phyloP scores from a whole-genome alignment of 73 alveolate genomes.

The Durusdinium trenchii region DNA sequence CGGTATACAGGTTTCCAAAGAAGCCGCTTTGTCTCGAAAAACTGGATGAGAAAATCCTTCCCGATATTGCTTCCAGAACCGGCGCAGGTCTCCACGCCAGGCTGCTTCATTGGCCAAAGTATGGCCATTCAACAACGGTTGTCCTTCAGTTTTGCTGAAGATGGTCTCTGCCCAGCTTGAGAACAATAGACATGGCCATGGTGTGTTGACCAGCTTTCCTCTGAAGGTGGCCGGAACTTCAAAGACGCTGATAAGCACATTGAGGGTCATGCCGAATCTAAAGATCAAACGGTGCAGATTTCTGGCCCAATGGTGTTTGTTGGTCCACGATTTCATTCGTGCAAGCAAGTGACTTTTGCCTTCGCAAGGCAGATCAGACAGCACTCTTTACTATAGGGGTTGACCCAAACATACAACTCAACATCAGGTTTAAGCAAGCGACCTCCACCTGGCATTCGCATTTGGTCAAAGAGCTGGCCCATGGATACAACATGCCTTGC shows the following conservation, averaged over 20 bases:
- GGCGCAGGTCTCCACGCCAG: neutral
- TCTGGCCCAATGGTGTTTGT: neutral
- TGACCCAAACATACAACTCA: too few relatives aligned
- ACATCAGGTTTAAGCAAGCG: neutral
- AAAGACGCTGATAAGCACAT: neutral
- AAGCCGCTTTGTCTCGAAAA: neutral
- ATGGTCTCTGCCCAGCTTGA: neutral
- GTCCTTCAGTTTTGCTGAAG: neutral
- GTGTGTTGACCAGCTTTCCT: neutral
- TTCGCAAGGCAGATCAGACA: neutral
- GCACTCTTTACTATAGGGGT: neutral
- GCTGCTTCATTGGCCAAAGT: neutral
- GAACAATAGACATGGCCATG: neutral
- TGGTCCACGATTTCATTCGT: neutral
- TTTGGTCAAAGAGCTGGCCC: neutral
- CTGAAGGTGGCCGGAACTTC: neutral
- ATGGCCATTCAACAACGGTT: neutral
- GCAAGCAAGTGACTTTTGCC: neutral
- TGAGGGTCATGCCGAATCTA: neutral
- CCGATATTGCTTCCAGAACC: neutral
- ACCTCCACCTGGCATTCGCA: neutral
- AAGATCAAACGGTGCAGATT: neutral
- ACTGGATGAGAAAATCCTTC: neutral
- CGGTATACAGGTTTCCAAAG: neutral
- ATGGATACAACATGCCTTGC: constrained; percentile 28